Evolutionary conservation across 805 yeast species (phyloP), one percentile per base, ranked within the genome.

Genomic region (Clavispora fructus): DNA sequence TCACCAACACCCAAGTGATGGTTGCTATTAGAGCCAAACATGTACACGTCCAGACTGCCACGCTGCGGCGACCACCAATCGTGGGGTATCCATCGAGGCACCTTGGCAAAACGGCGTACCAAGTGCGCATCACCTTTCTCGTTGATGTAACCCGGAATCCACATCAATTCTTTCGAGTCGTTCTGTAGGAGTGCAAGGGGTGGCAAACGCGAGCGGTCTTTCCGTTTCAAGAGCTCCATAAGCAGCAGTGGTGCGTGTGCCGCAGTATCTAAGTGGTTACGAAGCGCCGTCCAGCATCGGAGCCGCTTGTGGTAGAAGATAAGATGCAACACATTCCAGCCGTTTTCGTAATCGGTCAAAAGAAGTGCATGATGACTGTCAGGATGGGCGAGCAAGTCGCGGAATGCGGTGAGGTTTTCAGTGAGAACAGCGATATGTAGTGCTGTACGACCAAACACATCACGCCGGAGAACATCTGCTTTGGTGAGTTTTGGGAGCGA

Each of bases 271-370:
- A 52, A 33, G 31, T 32, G 49, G 19, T 67, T 69, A 25, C 68
- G 42, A 17, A 71, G 45, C 1, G 60, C 62, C 44, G 71, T 74
- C 9, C 83, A 81, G 57, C 85, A 76, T 16, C 74, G 58, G 37
- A 83, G 64, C 45, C 83, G 71, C 30, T 81, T 85, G 50, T 77
- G 66, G 52, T 71, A 78, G 12, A 86, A 66, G 4, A 89, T 79
- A 49, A 81, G 77, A 62, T 91, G 97, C 27, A 91, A 68, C 25
- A 88, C 79, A 38, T 87, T 85, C 85, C 95, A 90, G 1, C 88
- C 85, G 58, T 79, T 87, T 62, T 90, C 97, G 43, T 68, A 69
- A 61, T 91, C 97, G 2, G 70, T 64, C 0, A 65, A 54, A 2
- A 74, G 53, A 44, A 72, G 35, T 1, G 67, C 48, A n/a, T 45